phyloP scores from a whole-genome alignment of 306 rosid genomes.

The Rubus parviflorus region DNA sequence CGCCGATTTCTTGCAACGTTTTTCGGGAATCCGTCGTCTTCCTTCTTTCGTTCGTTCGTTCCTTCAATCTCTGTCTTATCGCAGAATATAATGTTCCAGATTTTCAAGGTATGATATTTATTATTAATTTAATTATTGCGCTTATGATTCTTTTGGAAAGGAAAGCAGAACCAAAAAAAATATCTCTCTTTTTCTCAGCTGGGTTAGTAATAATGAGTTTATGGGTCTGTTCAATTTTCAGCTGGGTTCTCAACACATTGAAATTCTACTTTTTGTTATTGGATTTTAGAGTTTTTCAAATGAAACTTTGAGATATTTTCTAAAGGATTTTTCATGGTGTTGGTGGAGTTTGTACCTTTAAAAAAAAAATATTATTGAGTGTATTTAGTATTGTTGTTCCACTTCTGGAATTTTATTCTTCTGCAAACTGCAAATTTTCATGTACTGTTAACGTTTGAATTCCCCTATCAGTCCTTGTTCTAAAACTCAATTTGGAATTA shows the following conservation, averaged over 20 bases:
- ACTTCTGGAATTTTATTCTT: slow-evolving; percentile 33
- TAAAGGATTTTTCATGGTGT: slow-evolving; percentile 24
- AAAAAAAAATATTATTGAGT: neutral
- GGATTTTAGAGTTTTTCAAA: slow-evolving; percentile 7
- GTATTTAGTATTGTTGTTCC: slow-evolving; percentile 30
- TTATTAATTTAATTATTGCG: slow-evolving; percentile 4
- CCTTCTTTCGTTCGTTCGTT: slow-evolving; percentile 18
- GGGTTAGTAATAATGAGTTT: neutral
- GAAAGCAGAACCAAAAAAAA: neutral
- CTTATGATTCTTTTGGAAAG: neutral
- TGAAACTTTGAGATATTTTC: slow-evolving; percentile 9
- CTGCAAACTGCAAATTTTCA: slow-evolving; percentile 31
- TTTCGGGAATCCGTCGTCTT: slow-evolving; percentile 60
- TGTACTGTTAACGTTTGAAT: slow-evolving; percentile 38
- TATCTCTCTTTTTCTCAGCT: neutral
- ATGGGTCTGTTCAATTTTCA: slow-evolving; percentile 27
- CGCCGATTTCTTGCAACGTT: slow-evolving; percentile 58
- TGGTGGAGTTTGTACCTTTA: slow-evolving; percentile 20
- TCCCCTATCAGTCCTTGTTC: slow-evolving; percentile 24
- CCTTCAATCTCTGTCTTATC: slow-evolving; percentile 47
- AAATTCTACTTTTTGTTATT: slow-evolving; percentile 2
- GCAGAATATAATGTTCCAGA: slow-evolving; percentile 73
- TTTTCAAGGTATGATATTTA: slow-evolving; percentile 70
- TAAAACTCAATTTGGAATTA: slow-evolving; percentile 21
- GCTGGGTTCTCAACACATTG: slow-evolving; percentile 30